Percentiles rank a stretch among this genome's conserved stretches.
Conservation (phyloP, 768 basidiomycete species). For the Kwoniella sp. region DNA sequence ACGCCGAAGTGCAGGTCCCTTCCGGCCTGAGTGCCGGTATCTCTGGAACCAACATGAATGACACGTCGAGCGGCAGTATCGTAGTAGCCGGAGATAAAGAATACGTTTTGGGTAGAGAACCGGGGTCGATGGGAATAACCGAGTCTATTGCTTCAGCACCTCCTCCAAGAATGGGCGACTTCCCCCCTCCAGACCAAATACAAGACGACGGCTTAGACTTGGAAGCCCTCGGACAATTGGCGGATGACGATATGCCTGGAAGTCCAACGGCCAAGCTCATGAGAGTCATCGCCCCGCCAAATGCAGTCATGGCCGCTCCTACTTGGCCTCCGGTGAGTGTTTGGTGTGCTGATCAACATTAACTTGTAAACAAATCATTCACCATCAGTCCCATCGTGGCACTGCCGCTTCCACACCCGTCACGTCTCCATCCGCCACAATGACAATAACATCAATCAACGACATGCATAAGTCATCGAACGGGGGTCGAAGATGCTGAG, state of each 20-base stretch:
- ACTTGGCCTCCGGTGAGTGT: slow-evolving; percentile 48
- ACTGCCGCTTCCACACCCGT: slow-evolving; percentile 28
- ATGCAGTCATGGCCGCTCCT: slow-evolving; percentile 35
- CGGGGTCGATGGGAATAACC: slow-evolving; percentile 31
- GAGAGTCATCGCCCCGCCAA: slow-evolving; percentile 44
- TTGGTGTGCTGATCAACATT: not conserved
- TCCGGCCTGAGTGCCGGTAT: not conserved
- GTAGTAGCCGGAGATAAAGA: slow-evolving; percentile 4
- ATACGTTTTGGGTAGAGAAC: slow-evolving; percentile 7
- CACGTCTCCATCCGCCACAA: slow-evolving; percentile 1
- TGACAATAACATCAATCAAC: slow-evolving; percentile 1
- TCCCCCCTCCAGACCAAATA: slow-evolving; percentile 26
- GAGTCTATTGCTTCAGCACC: slow-evolving; percentile 49
- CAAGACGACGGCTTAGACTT: slow-evolving; percentile 35
- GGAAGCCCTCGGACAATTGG: slow-evolving; percentile 25
- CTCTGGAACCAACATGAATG: not conserved
- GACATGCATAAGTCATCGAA: not conserved
- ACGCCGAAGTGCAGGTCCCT: not conserved
- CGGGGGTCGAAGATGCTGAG: not conserved
- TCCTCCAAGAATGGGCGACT: slow-evolving; percentile 42
- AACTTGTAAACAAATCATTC: slow-evolving; percentile 14
- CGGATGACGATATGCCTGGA: slow-evolving; percentile 38
- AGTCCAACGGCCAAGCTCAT: slow-evolving; percentile 46
- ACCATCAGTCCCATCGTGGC: slow-evolving; percentile 28
- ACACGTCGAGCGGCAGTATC: not conserved